Percentiles rank a stretch among this genome's conserved stretches.
phyloP scores from a whole-genome alignment of 371 early-diverging fungal genomes.

The Mucor irregularis region DNA sequence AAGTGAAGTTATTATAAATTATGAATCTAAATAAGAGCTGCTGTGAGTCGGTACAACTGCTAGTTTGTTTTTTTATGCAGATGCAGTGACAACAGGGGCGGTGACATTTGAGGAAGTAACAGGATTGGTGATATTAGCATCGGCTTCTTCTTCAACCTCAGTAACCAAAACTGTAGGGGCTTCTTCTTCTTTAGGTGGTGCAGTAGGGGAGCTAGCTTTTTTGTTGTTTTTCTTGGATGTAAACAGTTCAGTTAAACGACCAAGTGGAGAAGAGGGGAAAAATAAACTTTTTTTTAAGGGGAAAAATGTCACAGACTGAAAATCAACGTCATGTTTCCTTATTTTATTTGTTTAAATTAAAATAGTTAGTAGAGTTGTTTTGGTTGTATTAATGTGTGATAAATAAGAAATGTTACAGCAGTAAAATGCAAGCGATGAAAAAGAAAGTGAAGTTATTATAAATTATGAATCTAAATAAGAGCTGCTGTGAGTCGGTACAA shows the following conservation, averaged over 20 bases:
- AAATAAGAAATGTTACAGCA: too few relatives aligned
- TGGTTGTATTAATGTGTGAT: too few relatives aligned
- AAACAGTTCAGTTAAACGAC: constrained; percentile 37
- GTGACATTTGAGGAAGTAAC: not conserved
- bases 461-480: not conserved
- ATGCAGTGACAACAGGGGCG: constrained; percentile 30
- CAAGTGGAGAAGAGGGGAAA: constrained; percentile 44
- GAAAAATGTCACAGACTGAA: too few relatives aligned
- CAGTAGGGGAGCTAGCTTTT: constrained; percentile 25
- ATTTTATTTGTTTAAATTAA: too few relatives aligned
- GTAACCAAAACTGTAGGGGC: constrained; percentile 5
- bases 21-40: not conserved
- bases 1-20: not conserved
- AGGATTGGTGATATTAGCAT: constrained; percentile 19
- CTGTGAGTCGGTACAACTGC: too few relatives aligned
- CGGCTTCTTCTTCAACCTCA: constrained; percentile 5
- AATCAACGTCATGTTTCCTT: too few relatives aligned
- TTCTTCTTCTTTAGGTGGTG: constrained; percentile 10
- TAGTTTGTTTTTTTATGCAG: constrained; percentile 22
- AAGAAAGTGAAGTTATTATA: not conserved
- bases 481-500: too few relatives aligned
- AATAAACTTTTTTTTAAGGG: too few relatives aligned
- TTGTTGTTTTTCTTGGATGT: constrained; percentile 35
- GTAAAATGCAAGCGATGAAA: not conserved
- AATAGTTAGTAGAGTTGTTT: too few relatives aligned